Conservation (phyloP, 768 basidiomycete genomes). For the Lactifluus piperatus region DNA sequence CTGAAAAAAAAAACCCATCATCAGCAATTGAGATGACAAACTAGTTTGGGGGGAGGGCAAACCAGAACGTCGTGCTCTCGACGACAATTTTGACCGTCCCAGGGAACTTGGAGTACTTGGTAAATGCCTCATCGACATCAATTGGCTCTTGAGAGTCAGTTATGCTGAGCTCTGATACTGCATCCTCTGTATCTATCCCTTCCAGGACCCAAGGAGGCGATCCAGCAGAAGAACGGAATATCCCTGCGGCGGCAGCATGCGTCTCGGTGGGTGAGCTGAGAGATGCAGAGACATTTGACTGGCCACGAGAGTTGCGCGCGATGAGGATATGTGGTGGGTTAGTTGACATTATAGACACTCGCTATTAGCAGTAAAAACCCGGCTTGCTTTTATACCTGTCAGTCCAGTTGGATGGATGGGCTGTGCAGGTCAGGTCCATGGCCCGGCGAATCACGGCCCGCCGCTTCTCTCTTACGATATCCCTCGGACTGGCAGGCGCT, state of each 20-base stretch:
- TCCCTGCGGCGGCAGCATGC: slow-evolving; percentile 77
- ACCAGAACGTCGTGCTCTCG: slow-evolving; percentile 88
- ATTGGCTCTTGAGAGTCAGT: slow-evolving; percentile 59
- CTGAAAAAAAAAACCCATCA: slow-evolving; percentile 29
- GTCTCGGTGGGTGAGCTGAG: slow-evolving; percentile 83
- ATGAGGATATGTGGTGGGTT: slow-evolving; percentile 87
- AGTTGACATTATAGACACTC: slow-evolving; percentile 40
- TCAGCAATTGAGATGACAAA: slow-evolving; percentile 10
- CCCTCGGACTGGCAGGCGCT: too few relatives aligned
- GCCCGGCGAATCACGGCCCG: not conserved
- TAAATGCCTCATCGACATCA: slow-evolving; percentile 76
- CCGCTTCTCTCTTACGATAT: not conserved
- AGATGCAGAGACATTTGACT: slow-evolving; percentile 66
- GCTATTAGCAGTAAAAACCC: not conserved
- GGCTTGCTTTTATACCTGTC: too few relatives aligned
- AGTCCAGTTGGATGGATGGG: not conserved
- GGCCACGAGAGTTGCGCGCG: slow-evolving; percentile 73
- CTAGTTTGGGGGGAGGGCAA: slow-evolving; percentile 24
- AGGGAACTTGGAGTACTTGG: slow-evolving; percentile 54
- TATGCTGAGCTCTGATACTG: slow-evolving; percentile 58
- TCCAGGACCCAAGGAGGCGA: slow-evolving; percentile 76
- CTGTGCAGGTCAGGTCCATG: not conserved
- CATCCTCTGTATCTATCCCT: slow-evolving; percentile 60
- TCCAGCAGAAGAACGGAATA: slow-evolving; percentile 65
- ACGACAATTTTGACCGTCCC: slow-evolving; percentile 90